Evolutionary conservation across 116 monocot species (phyloP).

Genomic region (Iris pallida): DNA sequence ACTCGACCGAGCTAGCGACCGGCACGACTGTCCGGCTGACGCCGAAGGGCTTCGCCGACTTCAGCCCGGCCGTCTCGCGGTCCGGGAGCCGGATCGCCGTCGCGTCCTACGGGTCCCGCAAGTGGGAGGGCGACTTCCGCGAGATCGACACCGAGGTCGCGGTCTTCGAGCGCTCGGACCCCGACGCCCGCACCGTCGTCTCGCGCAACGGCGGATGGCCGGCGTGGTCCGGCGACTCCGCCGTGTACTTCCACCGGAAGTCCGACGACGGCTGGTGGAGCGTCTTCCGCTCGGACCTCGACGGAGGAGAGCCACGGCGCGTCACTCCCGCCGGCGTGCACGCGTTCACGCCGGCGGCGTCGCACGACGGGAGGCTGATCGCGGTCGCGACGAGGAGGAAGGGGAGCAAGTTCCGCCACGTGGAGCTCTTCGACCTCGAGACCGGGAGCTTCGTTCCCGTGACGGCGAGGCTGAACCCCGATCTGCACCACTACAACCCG

Average conservation of each 20-base stretch:
- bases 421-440: slow-evolving; percentile 80
- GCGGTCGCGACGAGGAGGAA: slow-evolving; percentile 76
- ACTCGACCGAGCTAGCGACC: slow-evolving; percentile 21
- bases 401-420: slow-evolving; percentile 38
- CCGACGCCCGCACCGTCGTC: slow-evolving; percentile 27
- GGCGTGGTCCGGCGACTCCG: slow-evolving; percentile 54
- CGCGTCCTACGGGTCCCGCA: slow-evolving; percentile 45
- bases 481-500: slow-evolving; percentile 81
- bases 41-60: slow-evolving; percentile 44
- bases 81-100: slow-evolving; percentile 70
- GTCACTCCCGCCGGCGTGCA: slow-evolving; percentile 81
- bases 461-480: slow-evolving; percentile 47
- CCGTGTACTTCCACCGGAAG: slow-evolving; percentile 65
- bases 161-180: slow-evolving; percentile 45
- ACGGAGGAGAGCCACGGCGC: slow-evolving; percentile 16
- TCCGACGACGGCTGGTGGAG: slow-evolving; percentile 93
- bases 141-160: slow-evolving; percentile 66
- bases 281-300: slow-evolving; percentile 48
- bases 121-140: slow-evolving; percentile 66
- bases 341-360: slow-evolving; percentile 77
- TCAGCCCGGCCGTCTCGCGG: slow-evolving; percentile 68
- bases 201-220: slow-evolving; percentile 64
- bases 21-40: slow-evolving; percentile 40
- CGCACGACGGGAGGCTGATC: slow-evolving; percentile 40
- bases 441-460: slow-evolving; percentile 36